A percentile compares a stretch with the other conserved stretches of the same genome.
Conservation (phyloP, 2,329 filamentous ascomycete genomes). For the Ophiocordyceps camponoti-leonardi region DNA sequence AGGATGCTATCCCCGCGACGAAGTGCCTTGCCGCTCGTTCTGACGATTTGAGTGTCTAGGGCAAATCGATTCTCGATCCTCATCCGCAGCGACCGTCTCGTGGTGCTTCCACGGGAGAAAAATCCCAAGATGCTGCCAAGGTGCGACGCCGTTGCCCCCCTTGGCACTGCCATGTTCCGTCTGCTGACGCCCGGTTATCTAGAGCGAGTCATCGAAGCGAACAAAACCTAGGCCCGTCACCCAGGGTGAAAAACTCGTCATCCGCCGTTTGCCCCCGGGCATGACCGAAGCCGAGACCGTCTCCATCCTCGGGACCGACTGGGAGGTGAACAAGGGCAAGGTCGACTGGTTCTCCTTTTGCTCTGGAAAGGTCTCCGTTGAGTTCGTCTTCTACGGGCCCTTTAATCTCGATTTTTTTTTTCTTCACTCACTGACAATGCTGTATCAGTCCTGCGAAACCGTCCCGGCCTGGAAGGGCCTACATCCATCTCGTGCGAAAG, state of each 20-base stretch:
- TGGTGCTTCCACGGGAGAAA: slow-evolving; percentile 10
- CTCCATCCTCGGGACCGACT: slow-evolving; percentile 55
- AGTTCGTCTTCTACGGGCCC: slow-evolving; percentile 34
- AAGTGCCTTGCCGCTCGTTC: background rate
- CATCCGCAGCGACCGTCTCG: background rate
- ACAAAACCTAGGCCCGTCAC: slow-evolving; percentile 15
- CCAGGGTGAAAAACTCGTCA: slow-evolving; percentile 61
- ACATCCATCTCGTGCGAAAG: slow-evolving; percentile 63
- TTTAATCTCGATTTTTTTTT: no score
- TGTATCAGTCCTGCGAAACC: slow-evolving; percentile 58
- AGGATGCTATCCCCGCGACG: slow-evolving; percentile 2
- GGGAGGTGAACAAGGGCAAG: slow-evolving; percentile 64
- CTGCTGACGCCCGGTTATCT: background rate
- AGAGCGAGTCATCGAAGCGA: slow-evolving; percentile 11
- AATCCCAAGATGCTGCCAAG: slow-evolving; percentile 11
- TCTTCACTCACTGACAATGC: slow-evolving; percentile 4
- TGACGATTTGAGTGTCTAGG: slow-evolving; percentile 2
- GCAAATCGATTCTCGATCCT: slow-evolving; percentile 1
- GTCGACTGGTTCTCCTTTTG: slow-evolving; percentile 66
- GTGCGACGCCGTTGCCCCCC: slow-evolving; percentile 5
- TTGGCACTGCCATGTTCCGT: background rate
- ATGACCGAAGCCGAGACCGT: slow-evolving; percentile 68
- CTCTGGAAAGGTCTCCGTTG: slow-evolving; percentile 57
- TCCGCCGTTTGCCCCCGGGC: slow-evolving; percentile 72
- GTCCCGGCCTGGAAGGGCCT: slow-evolving; percentile 64